Percentiles rank a stretch among this genome's conserved stretches.
These are phyloP conservation scores for Microdochium paspali DNA, from an alignment of 2,329 filamentous ascomycete genomes.

Conservation along the genomic window DNA sequence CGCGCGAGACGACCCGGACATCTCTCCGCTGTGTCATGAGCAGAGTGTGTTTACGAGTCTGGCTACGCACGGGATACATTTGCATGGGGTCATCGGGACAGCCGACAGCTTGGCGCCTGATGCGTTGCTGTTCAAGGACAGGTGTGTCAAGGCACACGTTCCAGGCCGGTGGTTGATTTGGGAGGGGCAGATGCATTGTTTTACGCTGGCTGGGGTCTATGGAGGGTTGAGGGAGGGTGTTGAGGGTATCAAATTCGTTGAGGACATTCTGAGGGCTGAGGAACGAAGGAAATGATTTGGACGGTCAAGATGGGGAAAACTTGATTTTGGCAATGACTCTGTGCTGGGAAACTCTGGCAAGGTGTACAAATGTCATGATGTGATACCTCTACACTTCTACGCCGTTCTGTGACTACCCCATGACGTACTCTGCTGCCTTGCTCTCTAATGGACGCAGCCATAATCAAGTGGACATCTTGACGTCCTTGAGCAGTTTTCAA, in stretches of 20 bases:
- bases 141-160: conserved; percentile 30
- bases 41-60: conserved; percentile 25
- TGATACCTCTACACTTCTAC: too few relatives aligned
- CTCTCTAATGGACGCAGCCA: too few relatives aligned
- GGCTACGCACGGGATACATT: conserved; percentile 25
- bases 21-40: conserved; percentile 28
- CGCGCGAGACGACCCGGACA: conserved; percentile 24
- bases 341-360: too few relatives aligned
- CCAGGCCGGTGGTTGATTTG: conserved; percentile 47
- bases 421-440: too few relatives aligned
- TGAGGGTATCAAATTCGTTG: conserved; percentile 33
- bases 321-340: too few relatives aligned
- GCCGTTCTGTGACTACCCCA: too few relatives aligned
- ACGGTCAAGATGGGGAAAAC: too few relatives aligned
- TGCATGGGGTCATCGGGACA: conserved; percentile 41
- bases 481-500: too few relatives aligned
- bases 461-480: too few relatives aligned
- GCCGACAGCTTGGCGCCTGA: conserved; percentile 45
- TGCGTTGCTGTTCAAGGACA: conserved; percentile 35
- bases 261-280: conserved; percentile 15
- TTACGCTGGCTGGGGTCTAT: conserved; percentile 39
- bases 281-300: not conserved
- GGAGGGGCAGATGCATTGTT: conserved; percentile 53
- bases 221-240: conserved; percentile 32
- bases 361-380: too few relatives aligned